Percentiles rank a stretch among this genome's conserved stretches.
Evolutionary conservation across 148 eudicot species (phyloP).

Genomic region (Nepenthes gracilis): DNA sequence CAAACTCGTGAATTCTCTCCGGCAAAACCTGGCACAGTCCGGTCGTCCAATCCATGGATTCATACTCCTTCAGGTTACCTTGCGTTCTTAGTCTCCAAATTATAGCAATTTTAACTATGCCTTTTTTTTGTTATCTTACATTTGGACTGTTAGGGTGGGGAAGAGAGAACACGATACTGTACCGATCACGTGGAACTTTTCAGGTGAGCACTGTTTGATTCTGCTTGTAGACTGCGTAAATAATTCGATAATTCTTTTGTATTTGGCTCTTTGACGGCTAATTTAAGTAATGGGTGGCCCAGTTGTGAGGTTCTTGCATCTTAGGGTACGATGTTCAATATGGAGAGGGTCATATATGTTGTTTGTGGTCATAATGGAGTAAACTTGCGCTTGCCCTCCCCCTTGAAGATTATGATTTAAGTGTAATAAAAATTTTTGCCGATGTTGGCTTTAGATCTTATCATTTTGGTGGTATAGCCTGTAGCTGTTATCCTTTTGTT

Average conservation of each 20-base stretch:
- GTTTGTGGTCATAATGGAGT: no score
- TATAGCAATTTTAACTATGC: background rate
- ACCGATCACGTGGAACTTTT: conserved; percentile 90
- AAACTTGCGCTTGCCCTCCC: no score
- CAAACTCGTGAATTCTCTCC: conserved; percentile 49
- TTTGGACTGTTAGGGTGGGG: conserved; percentile 54
- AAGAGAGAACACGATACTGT: conserved; percentile 72
- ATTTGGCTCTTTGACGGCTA: background rate
- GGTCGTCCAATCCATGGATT: conserved; percentile 53
- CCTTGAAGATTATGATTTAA: no score
- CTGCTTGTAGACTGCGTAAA: no score
- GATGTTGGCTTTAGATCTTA: no score
- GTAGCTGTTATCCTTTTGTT: no score
- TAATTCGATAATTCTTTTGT: background rate
- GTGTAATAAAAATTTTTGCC: no score
- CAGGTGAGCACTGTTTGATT: conserved; percentile 5
- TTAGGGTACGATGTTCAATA: no score
- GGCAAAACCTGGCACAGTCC: conserved; percentile 31
- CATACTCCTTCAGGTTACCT: conserved; percentile 64
- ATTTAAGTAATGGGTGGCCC: background rate
- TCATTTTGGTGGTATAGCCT: no score
- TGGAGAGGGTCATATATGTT: no score
- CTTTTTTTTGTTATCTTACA: background rate
- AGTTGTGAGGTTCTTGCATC: no score
- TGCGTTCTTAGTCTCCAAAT: background rate